These are phyloP conservation scores for Fistulifera solaris DNA, from an alignment of 108 stramenopile genomes.

Conservation along the genomic window DNA sequence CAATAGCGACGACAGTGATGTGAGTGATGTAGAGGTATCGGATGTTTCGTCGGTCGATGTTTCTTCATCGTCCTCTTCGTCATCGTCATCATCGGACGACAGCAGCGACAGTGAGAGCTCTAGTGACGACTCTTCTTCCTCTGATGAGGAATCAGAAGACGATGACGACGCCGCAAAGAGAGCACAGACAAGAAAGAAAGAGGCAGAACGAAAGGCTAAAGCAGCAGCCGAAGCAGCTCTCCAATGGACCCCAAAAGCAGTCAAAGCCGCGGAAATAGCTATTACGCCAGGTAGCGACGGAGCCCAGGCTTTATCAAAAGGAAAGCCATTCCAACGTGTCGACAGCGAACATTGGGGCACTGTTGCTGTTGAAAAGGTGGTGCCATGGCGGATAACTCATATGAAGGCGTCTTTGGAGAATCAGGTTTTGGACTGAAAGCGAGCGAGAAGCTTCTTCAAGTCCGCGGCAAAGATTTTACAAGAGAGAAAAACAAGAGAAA, in stretches of 20 bases:
- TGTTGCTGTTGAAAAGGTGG: slow-evolving; percentile 80
- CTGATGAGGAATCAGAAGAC: slow-evolving; percentile 26
- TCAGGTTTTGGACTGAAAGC: slow-evolving; percentile 94
- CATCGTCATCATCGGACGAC: slow-evolving; percentile 11
- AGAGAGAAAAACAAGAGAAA: slow-evolving; percentile 99
- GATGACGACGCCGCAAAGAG: slow-evolving; percentile 32
- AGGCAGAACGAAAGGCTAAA: slow-evolving; percentile 47
- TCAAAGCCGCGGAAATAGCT: slow-evolving; percentile 32
- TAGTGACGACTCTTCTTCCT: slow-evolving; percentile 16
- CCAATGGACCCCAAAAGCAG: slow-evolving; percentile 58
- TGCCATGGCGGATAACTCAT: slow-evolving; percentile 89
- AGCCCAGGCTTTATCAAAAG: slow-evolving; percentile 73
- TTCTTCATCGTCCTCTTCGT: slow-evolving; percentile 31
- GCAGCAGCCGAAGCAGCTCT: slow-evolving; percentile 81
- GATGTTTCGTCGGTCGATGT: slow-evolving; percentile 67
- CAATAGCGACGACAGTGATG: slow-evolving; percentile 51
- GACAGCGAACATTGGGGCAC: slow-evolving; percentile 88
- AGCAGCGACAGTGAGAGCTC: slow-evolving; percentile 8
- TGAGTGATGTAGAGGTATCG: slow-evolving; percentile 82
- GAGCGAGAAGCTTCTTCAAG: slow-evolving; percentile 83
- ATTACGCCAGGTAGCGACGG: slow-evolving; percentile 71
- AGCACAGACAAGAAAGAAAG: slow-evolving; percentile 30
- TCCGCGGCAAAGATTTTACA: slow-evolving; percentile 95
- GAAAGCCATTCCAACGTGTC: slow-evolving; percentile 92
- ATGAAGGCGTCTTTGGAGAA: slow-evolving; percentile 87